These are phyloP conservation scores for Danielia reshetovae DNA, from an alignment of 805 yeast genomes.

Conservation along the genomic window DNA sequence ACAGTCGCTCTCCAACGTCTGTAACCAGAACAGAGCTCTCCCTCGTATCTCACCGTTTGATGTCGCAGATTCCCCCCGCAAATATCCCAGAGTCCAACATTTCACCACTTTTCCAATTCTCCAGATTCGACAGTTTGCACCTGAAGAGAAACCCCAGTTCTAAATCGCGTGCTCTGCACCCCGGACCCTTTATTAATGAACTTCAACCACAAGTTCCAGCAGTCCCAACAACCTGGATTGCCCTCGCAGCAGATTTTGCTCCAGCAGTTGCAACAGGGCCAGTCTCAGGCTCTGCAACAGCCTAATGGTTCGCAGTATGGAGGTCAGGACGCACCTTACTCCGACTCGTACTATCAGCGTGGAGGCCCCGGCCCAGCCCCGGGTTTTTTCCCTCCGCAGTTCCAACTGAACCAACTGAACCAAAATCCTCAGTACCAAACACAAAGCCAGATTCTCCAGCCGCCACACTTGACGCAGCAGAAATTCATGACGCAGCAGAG, in stretches of 20 bases:
- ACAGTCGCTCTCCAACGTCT: no score
- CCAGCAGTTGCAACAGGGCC: slow-evolving; percentile 41
- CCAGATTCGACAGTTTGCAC: no score
- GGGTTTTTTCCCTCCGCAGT: slow-evolving; percentile 19
- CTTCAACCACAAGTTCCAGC: slow-evolving; percentile 20
- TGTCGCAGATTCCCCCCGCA: no score
- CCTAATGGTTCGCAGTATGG: slow-evolving; percentile 9
- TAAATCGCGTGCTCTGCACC: neutral
- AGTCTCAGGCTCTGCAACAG: slow-evolving; percentile 20
- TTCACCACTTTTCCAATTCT: no score
- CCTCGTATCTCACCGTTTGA: no score
- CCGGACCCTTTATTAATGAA: slow-evolving; percentile 19
- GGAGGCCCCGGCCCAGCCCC: slow-evolving; percentile 17
- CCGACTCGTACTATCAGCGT: slow-evolving; percentile 20
- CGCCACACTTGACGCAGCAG: slow-evolving; percentile 10
- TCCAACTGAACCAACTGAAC: slow-evolving; percentile 23
- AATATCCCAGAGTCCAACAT: no score
- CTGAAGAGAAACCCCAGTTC: no score
- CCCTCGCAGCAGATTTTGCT: slow-evolving; percentile 42
- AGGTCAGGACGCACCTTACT: slow-evolving; percentile 23
- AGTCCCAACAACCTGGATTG: slow-evolving; percentile 25
- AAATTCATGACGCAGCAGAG: slow-evolving; percentile 7
- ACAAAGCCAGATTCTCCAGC: slow-evolving; percentile 12
- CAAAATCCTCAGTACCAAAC: slow-evolving; percentile 21
- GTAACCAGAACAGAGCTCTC: no score